phyloP scores from a whole-genome alignment of 208 protist genomes.

The Angomonas desouzai region DNA sequence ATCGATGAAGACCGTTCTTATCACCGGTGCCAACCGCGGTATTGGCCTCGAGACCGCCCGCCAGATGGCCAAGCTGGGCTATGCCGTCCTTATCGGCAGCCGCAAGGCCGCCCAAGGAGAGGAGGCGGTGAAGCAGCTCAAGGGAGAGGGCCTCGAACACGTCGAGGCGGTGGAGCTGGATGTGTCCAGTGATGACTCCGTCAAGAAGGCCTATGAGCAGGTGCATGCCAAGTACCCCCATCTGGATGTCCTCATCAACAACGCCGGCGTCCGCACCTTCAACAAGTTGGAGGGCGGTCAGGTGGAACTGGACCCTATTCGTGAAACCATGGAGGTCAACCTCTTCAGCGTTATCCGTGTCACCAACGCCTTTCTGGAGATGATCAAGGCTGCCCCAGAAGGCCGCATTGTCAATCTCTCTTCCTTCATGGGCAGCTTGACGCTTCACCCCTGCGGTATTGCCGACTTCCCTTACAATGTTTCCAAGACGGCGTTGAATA shows the following conservation, averaged over 20 bases:
- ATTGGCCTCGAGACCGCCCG: conserved; percentile 71
- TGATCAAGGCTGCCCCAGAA: conserved; percentile 52
- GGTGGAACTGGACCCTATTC: conserved; percentile 32
- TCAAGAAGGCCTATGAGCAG: conserved; percentile 33
- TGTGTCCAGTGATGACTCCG: conserved; percentile 37
- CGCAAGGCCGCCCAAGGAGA: conserved; percentile 37
- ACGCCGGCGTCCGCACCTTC: conserved; percentile 33
- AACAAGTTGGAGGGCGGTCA: conserved; percentile 16
- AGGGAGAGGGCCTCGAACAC: conserved; percentile 22
- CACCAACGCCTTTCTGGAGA: conserved; percentile 56
- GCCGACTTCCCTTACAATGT: conserved; percentile 39
- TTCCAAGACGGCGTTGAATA: conserved; percentile 77
- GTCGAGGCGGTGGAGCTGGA: conserved; percentile 47
- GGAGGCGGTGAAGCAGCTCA: conserved; percentile 31
- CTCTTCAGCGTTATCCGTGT: conserved; percentile 50
- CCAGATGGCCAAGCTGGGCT: conserved; percentile 48
- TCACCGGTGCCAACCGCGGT: conserved; percentile 81
- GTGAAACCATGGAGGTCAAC: conserved; percentile 57
- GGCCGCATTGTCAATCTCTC: conserved; percentile 74
- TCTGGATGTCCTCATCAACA: conserved; percentile 78
- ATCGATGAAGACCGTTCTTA: conserved; percentile 22
- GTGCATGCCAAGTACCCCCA: conserved; percentile 33
- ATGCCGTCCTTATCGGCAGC: conserved; percentile 63
- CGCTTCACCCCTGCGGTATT: conserved; percentile 17
- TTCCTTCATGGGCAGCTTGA: conserved; percentile 64